Percentiles rank a stretch among this genome's conserved stretches.
These are phyloP conservation scores for Gossypium davidsonii DNA, from an alignment of 441 rosid genomes.

Conservation along the genomic window DNA sequence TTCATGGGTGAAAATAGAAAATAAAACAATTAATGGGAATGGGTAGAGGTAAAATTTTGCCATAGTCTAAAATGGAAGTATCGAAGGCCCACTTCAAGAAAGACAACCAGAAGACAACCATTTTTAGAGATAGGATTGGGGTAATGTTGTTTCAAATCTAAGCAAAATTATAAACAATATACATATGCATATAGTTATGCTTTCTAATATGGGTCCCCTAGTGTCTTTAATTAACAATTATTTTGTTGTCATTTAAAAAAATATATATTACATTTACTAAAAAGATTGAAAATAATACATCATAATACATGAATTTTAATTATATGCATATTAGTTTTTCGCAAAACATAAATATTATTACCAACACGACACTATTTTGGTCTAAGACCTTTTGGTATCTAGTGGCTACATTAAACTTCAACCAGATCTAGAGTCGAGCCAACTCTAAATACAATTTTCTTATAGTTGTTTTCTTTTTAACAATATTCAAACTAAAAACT, in stretches of 20 bases:
- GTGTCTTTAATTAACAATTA: neutral
- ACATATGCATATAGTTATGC: neutral
- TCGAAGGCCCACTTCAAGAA: slow-evolving; percentile 11
- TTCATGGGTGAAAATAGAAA: neutral
- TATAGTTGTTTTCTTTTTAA: too few species aligned
- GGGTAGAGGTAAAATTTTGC: neutral
- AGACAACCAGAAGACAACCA: slow-evolving; percentile 24
- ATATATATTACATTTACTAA: neutral
- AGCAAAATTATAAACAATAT: neutral
- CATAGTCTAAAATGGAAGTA: neutral
- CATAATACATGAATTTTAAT: too few species aligned
- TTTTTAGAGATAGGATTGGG: slow-evolving; percentile 4
- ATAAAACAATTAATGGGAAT: neutral
- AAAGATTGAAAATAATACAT: neutral
- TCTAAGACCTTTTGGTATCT: too few species aligned
- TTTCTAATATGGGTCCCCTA: neutral
- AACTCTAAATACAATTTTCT: too few species aligned
- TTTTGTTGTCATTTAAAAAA: neutral
- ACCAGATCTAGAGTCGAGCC: too few species aligned
- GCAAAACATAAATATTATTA: too few species aligned
- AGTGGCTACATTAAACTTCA: too few species aligned
- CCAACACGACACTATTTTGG: too few species aligned
- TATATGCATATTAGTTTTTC: too few species aligned
- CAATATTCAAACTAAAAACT: too few species aligned
- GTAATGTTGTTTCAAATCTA: neutral